Evolutionary conservation across 257 asterid species (phyloP).

Genomic region (Lavandula angustifolia): DNA sequence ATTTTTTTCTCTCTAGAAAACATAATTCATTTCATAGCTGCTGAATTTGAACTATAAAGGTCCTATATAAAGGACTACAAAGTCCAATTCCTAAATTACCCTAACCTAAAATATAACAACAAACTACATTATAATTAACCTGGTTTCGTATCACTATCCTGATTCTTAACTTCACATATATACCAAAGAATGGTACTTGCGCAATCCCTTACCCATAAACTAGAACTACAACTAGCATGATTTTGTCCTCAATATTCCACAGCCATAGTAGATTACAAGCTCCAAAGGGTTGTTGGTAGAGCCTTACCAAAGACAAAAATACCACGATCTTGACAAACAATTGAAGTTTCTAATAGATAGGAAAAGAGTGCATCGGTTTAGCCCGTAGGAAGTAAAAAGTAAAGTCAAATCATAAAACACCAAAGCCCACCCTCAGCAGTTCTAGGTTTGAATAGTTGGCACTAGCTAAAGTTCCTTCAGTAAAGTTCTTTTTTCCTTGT

Average conservation of each 20-base stretch:
- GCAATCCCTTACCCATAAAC: neutral
- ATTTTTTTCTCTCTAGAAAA: too few species aligned
- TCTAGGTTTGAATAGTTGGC: neutral
- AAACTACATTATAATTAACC: too few species aligned
- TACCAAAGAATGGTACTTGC: neutral
- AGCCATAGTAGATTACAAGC: neutral
- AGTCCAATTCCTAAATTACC: too few species aligned
- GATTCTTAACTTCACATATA: constrained; percentile 10
- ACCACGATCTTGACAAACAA: neutral
- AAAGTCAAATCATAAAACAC: neutral
- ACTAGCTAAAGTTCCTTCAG: neutral
- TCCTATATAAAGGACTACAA: too few species aligned
- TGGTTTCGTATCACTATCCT: too few species aligned
- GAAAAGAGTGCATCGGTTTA: neutral
- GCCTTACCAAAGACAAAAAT: neutral
- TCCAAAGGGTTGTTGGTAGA: neutral
- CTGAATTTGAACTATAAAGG: too few species aligned
- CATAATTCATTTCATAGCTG: too few species aligned
- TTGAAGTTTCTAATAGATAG: neutral
- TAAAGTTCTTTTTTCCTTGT: too few species aligned
- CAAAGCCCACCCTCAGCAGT: neutral
- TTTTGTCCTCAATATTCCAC: neutral
- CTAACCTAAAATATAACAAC: too few species aligned
- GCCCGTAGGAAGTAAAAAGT: neutral
- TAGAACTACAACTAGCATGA: constrained; percentile 16